Evolutionary conservation across 1,139 yeast genomes (phyloP), one percentile per base, ranked within the genome.

Genomic region (Torulaspora pretoriensis): DNA sequence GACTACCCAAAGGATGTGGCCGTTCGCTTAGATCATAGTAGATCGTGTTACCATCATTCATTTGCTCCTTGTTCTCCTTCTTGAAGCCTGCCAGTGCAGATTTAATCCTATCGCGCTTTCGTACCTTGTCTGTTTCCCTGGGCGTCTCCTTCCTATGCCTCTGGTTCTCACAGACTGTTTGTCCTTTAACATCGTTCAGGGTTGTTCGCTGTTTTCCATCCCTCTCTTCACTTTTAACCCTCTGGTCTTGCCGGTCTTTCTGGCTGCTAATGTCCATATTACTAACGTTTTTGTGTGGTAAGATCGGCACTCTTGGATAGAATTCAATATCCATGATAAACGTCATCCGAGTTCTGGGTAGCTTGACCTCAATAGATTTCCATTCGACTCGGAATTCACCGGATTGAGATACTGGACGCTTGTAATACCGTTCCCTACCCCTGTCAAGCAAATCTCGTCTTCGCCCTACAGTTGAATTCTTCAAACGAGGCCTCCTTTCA

Each of bases 261-360:
- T 27, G 25, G 23, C 12, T 16, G n/a, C 12, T 12, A 6, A n/a
- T 27, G 9, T 12, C 8, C 26, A 8, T 13, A 23, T 9, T 10
- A 38, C 13, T 13, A 9, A 7, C 33, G 24, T 14, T 22, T 37
- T 33, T 43, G 12, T 23, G n/a, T 12, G 46, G 46, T 31, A 43
- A 25, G 9, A 38, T 6, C 6, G 46, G 46, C n/a, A 30, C 38
- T 8, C 25, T 19, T 7, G 54, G 54, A 35, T 49, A 53, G 28
- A 47, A 53, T 32, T 53, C 57, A 8, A 52, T 14, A 19, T 52
- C 51, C 4, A 52, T 19, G 16, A 33, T n/a, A n/a, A 47, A 37
- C 10, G 33, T 17, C 27, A 47, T 17, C 14, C 12, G 19, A n/a
- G 35, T 16, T 6, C 9, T 30, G 2, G 42, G 19, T 13, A 50